Conservation (phyloP, 2,329 filamentous ascomycete species). For the Westerdykella ornata region DNA sequence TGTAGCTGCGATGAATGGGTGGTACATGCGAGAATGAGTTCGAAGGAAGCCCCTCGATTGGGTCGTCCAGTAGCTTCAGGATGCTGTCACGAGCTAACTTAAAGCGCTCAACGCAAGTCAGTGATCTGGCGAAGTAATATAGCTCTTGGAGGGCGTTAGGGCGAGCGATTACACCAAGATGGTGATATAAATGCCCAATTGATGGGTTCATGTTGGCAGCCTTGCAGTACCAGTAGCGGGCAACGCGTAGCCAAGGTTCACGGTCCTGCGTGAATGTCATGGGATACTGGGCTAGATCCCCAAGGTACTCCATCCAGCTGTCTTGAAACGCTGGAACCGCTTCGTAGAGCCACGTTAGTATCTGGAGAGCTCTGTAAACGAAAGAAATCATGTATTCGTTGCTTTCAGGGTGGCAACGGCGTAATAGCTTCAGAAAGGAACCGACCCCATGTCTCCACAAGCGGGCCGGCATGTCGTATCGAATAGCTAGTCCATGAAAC, state of each 20-base stretch:
- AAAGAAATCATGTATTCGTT: slow-evolving; percentile 87
- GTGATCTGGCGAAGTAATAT: slow-evolving; percentile 63
- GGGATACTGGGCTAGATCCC: slow-evolving; percentile 74
- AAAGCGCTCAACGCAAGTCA: slow-evolving; percentile 64
- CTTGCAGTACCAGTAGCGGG: slow-evolving; percentile 75
- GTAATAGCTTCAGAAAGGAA: slow-evolving; percentile 64
- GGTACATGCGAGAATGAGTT: slow-evolving; percentile 29
- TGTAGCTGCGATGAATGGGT: slow-evolving; percentile 54
- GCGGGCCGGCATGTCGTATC: slow-evolving; percentile 84
- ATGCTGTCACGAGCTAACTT: slow-evolving; percentile 62
- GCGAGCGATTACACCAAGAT: slow-evolving; percentile 71
- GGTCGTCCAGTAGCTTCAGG: slow-evolving; percentile 57
- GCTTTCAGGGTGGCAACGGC: slow-evolving; percentile 63
- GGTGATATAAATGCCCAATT: slow-evolving; percentile 77
- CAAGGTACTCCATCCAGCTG: slow-evolving; percentile 90
- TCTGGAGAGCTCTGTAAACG: slow-evolving; percentile 81
- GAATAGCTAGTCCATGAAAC: slow-evolving; percentile 62
- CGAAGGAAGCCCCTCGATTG: slow-evolving; percentile 38
- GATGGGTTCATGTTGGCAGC: slow-evolving; percentile 70
- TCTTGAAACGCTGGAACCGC: slow-evolving; percentile 76
- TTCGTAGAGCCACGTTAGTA: slow-evolving; percentile 81
- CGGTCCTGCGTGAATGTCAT: slow-evolving; percentile 90
- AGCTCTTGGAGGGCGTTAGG: slow-evolving; percentile 65
- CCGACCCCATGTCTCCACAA: slow-evolving; percentile 96
- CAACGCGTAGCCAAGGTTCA: slow-evolving; percentile 75